A percentile compares a stretch with the other conserved stretches of the same genome.
Conservation (phyloP, 352 stramenopile genomes). For the Pythium insidiosum region DNA sequence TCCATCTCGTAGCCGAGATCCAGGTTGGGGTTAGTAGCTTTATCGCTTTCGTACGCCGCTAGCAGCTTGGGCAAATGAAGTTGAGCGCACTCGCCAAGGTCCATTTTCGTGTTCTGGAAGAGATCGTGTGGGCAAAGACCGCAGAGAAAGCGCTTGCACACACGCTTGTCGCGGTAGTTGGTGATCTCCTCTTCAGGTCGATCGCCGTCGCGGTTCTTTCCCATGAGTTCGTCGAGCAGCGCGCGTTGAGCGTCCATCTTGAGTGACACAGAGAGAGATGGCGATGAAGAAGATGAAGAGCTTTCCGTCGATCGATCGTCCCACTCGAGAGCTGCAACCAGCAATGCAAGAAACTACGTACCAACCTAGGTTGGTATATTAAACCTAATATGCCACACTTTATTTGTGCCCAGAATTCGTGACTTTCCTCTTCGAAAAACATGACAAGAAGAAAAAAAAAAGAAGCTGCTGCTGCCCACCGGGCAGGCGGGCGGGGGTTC, state of each 20-base stretch:
- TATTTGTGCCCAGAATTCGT: too few species aligned
- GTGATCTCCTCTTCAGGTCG: conserved; percentile 64
- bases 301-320: too few species aligned
- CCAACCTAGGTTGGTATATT: too few species aligned
- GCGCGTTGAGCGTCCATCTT: conserved; percentile 79
- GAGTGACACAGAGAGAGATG: not conserved
- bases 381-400: too few species aligned
- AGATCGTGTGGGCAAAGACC: conserved; percentile 82
- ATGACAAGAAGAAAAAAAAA: too few species aligned
- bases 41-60: conserved; percentile 41
- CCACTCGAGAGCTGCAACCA: too few species aligned
- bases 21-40: not conserved
- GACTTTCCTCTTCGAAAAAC: too few species aligned
- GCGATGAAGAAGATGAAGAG: too few species aligned
- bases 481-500: too few species aligned
- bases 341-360: too few species aligned
- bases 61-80: conserved; percentile 71
- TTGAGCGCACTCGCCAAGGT: conserved; percentile 59
- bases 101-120: conserved; percentile 88
- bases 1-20: conserved; percentile 69
- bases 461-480: too few species aligned
- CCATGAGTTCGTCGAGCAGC: conserved; percentile 88
- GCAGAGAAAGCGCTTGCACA: conserved; percentile 80
- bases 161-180: conserved; percentile 60
- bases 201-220: conserved; percentile 87